Conservation (phyloP, 2,329 filamentous ascomycete species). For the Emmonsiellopsis sp. region DNA sequence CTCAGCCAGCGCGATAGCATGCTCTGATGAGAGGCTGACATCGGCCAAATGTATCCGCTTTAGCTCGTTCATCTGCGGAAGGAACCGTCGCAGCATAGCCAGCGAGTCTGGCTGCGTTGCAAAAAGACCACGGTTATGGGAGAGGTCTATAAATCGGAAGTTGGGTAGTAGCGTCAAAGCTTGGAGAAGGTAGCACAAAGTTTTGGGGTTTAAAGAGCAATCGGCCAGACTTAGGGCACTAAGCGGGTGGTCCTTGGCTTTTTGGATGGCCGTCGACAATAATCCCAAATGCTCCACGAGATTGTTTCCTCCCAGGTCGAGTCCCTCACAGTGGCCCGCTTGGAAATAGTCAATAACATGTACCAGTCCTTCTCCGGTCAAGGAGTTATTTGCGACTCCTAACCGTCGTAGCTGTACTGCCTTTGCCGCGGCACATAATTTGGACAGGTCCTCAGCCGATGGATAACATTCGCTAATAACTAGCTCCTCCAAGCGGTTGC, state of each 20-base stretch:
- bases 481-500: slow-evolving; percentile 68
- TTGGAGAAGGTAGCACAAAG: slow-evolving; percentile 67
- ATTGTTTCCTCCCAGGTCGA: slow-evolving; percentile 84
- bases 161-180: slow-evolving; percentile 59
- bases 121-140: slow-evolving; percentile 78
- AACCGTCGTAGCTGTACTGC: slow-evolving; percentile 69
- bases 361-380: slow-evolving; percentile 63
- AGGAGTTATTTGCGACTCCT: slow-evolving; percentile 71
- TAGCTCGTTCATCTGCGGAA: slow-evolving; percentile 67
- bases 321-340: slow-evolving; percentile 69
- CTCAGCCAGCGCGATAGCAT: slow-evolving; percentile 85
- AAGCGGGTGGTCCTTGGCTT: slow-evolving; percentile 46
- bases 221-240: slow-evolving; percentile 81
- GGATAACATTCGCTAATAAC: slow-evolving; percentile 73
- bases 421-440: slow-evolving; percentile 73
- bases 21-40: slow-evolving; percentile 73
- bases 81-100: slow-evolving; percentile 66
- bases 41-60: slow-evolving; percentile 82
- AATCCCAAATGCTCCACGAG: slow-evolving; percentile 44
- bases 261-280: slow-evolving; percentile 26
- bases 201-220: slow-evolving; percentile 67
- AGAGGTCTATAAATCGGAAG: slow-evolving; percentile 85
- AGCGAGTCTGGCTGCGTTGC: slow-evolving; percentile 64
- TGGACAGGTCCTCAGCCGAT: slow-evolving; percentile 59
- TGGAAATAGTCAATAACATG: slow-evolving; percentile 70